Evolutionary conservation across 2,329 filamentous ascomycete species (phyloP).

Genomic region (Ascosphaera aggregata): DNA sequence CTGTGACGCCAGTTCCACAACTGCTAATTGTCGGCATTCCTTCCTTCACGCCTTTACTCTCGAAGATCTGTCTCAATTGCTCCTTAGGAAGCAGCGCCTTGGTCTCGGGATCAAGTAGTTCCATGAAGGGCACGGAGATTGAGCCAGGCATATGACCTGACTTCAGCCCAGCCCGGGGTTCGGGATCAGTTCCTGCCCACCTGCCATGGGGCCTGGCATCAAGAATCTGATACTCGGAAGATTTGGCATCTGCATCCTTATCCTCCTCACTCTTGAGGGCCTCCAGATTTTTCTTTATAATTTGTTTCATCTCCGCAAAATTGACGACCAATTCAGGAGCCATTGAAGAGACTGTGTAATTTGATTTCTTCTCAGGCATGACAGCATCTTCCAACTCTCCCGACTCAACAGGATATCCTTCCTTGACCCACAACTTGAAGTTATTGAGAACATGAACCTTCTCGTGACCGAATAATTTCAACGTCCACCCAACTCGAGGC

Average conservation of each 20-base stretch:
- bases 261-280: slow-evolving; percentile 28
- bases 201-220: slow-evolving; percentile 64
- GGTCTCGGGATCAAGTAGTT: slow-evolving; percentile 58
- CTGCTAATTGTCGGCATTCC: slow-evolving; percentile 62
- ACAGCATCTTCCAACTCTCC: slow-evolving; percentile 22
- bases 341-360: slow-evolving; percentile 31
- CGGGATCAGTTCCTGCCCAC: slow-evolving; percentile 61
- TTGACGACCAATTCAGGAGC: slow-evolving; percentile 43
- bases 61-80: slow-evolving; percentile 52
- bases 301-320: slow-evolving; percentile 62
- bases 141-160: slow-evolving; percentile 86
- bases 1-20: slow-evolving; percentile 88
- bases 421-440: slow-evolving; percentile 77
- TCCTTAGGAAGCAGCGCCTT: slow-evolving; percentile 55
- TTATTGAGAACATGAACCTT: slow-evolving; percentile 87
- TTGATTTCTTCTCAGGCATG: slow-evolving; percentile 16
- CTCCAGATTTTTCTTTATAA: slow-evolving; percentile 23
- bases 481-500: slow-evolving; percentile 80
- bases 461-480: slow-evolving; percentile 70
- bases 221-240: slow-evolving; percentile 44
- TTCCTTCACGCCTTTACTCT: slow-evolving; percentile 56
- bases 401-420: slow-evolving; percentile 61
- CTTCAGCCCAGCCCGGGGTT: slow-evolving; percentile 64
- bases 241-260: slow-evolving; percentile 30
- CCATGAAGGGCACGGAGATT: slow-evolving; percentile 56